Percentiles rank a stretch among this genome's conserved stretches.
phyloP scores from a whole-genome alignment of 352 stramenopile genomes.

The Detonula confervacea region DNA sequence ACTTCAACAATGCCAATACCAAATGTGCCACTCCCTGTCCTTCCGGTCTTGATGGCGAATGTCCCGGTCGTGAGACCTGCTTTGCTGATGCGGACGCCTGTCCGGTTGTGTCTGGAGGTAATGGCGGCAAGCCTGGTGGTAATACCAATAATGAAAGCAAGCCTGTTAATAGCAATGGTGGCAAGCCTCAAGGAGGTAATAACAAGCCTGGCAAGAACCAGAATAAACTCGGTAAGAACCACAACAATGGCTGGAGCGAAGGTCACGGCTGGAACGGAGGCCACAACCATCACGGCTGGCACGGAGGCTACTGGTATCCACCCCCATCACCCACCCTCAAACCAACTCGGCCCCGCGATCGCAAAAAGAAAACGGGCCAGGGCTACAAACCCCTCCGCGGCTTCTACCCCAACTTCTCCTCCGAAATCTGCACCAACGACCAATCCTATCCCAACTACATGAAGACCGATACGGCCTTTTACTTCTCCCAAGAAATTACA shows the following conservation, averaged over 20 bases:
- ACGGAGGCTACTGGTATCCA: neutral
- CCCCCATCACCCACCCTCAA: too few species aligned
- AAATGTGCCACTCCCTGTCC: neutral
- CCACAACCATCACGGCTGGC: neutral
- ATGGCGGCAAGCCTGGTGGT: neutral
- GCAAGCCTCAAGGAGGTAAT: neutral
- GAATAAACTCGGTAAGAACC: too few species aligned
- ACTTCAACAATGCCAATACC: neutral
- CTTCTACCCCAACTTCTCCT: slow-evolving; percentile 23
- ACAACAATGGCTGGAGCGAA: too few species aligned
- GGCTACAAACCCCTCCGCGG: neutral
- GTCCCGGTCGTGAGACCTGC: neutral
- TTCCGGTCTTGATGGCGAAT: neutral
- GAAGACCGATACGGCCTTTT: neutral
- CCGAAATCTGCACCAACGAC: slow-evolving; percentile 1
- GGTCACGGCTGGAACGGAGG: neutral
- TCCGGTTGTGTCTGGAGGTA: neutral
- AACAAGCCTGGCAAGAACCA: slow-evolving; percentile 10
- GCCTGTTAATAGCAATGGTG: neutral
- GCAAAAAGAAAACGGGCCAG: neutral
- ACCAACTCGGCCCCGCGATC: too few species aligned
- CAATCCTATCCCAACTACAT: neutral
- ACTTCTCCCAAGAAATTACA: slow-evolving; percentile 6
- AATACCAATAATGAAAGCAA: too few species aligned
- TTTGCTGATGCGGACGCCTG: neutral